phyloP scores from a whole-genome alignment of 2,329 filamentous ascomycete genomes.

The Fusarium incarnatum region DNA sequence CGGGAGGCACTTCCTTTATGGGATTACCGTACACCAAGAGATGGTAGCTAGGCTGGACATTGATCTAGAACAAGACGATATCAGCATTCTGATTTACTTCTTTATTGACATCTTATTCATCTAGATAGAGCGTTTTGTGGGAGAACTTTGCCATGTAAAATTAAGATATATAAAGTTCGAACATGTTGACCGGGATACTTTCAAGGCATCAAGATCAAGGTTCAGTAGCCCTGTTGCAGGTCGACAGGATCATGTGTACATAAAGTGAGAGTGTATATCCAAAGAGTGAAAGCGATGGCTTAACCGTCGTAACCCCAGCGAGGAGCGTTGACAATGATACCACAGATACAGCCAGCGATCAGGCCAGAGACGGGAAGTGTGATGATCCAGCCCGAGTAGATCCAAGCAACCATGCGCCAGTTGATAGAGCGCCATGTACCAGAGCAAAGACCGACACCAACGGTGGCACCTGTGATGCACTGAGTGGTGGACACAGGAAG shows the following conservation, averaged over 20 bases:
- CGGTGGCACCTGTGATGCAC: slow-evolving; percentile 72
- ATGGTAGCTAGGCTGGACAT: too few relatives aligned
- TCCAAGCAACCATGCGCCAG: slow-evolving; percentile 71
- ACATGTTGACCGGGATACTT: not conserved
- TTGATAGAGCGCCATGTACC: slow-evolving; percentile 70
- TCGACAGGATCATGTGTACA: not conserved
- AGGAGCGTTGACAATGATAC: slow-evolving; percentile 71
- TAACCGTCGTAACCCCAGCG: slow-evolving; percentile 53
- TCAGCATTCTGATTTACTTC: too few relatives aligned
- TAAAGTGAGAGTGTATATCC: not conserved
- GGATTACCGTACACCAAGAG: too few relatives aligned
- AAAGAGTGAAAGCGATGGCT: not conserved
- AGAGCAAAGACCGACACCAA: slow-evolving; percentile 72
- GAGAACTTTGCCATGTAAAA: not conserved
- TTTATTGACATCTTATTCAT: too few relatives aligned
- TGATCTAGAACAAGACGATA: too few relatives aligned
- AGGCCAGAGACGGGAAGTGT: slow-evolving; percentile 69
- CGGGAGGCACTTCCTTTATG: too few relatives aligned
- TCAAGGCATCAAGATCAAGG: not conserved
- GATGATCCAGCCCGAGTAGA: slow-evolving; percentile 70
- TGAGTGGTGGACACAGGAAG: slow-evolving; percentile 74
- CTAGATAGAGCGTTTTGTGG: not conserved
- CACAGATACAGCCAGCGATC: slow-evolving; percentile 70
- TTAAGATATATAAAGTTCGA: not conserved
- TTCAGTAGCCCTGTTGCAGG: not conserved